phyloP scores from a whole-genome alignment of 139 green algal genomes.

The Choricystis sp. region DNA sequence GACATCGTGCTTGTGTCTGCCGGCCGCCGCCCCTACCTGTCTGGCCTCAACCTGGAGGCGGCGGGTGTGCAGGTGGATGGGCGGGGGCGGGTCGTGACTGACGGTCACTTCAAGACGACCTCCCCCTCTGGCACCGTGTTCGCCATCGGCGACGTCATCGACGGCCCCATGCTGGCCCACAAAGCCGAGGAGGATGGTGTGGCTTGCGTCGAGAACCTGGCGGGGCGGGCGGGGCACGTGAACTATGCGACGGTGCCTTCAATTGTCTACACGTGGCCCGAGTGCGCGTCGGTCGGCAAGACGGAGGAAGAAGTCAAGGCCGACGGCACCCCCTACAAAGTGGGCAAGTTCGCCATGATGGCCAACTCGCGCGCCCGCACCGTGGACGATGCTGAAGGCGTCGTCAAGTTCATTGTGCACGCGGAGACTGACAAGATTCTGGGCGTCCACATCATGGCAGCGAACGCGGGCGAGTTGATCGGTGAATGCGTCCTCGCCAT shows the following conservation, averaged over 20 bases:
- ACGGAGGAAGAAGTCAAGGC: conserved; percentile 73
- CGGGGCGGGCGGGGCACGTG: conserved; percentile 79
- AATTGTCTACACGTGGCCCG: conserved; percentile 96
- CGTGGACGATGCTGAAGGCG: conserved; percentile 71
- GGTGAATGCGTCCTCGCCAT: conserved; percentile 77
- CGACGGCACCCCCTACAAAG: conserved; percentile 53
- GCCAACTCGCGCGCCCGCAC: conserved; percentile 87
- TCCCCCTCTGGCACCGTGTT: conserved; percentile 34
- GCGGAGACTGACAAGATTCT: conserved; percentile 89
- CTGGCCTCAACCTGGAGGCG: conserved; percentile 72
- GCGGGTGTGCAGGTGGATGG: conserved; percentile 65
- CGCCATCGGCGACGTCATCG: conserved; percentile 88
- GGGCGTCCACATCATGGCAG: conserved; percentile 87
- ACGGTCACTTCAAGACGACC: conserved; percentile 60
- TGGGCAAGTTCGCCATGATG: conserved; percentile 93
- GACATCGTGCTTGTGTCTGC: conserved; percentile 84
- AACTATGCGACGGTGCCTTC: conserved; percentile 93
- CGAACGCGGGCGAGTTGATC: conserved; percentile 87
- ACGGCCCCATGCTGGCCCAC: conserved; percentile 94
- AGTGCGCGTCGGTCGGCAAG: conserved; percentile 68
- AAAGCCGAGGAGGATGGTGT: conserved; percentile 99
- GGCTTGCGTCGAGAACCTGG: conserved; percentile 82
- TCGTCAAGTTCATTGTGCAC: conserved; percentile 91
- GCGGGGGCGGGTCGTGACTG: conserved; percentile 55
- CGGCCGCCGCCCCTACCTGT: conserved; percentile 53